Percentiles rank a stretch among this genome's conserved stretches.
These are phyloP conservation scores for Nyssa sinensis DNA, from an alignment of 148 eudicot genomes.

Conservation along the genomic window DNA sequence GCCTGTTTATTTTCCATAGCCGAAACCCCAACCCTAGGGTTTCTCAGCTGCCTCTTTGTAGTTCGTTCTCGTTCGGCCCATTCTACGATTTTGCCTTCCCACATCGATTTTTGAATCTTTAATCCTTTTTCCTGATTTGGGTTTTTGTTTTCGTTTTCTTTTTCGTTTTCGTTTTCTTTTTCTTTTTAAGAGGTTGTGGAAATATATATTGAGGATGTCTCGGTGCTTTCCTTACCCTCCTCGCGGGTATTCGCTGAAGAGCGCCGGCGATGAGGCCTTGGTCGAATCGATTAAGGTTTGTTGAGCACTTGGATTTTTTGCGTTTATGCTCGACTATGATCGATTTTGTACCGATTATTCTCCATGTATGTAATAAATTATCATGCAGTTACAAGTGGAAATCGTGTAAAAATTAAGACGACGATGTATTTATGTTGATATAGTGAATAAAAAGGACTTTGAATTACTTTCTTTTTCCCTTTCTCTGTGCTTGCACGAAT, in stretches of 20 bases:
- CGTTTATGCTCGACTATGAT: constrained; percentile 11
- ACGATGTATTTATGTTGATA: too few species aligned
- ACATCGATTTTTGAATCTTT: too few species aligned
- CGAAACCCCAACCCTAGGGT: constrained; percentile 3
- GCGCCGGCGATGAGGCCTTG: constrained; percentile 66
- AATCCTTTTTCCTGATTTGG: neutral
- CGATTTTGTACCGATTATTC: neutral
- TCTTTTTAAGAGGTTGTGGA: neutral
- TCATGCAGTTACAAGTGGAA: too few species aligned
- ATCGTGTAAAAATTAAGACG: too few species aligned
- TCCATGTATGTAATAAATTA: constrained; percentile 2
- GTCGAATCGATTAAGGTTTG: constrained; percentile 98
- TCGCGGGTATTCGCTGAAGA: constrained; percentile 52
- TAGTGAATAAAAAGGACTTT: too few species aligned
- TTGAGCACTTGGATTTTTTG: constrained; percentile 41
- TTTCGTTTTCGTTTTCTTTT: neutral
- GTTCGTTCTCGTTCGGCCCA: too few species aligned
- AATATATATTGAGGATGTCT: constrained; percentile 50
- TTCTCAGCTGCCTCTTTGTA: too few species aligned
- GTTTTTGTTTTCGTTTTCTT: neutral
- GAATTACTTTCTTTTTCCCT: too few species aligned
- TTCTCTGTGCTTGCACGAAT: too few species aligned
- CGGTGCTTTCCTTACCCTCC: constrained; percentile 80
- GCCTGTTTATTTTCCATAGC: neutral
- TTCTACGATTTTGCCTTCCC: too few species aligned